phyloP scores from a whole-genome alignment of 2,329 filamentous ascomycete species.

The Gliomastix tumulicola region DNA sequence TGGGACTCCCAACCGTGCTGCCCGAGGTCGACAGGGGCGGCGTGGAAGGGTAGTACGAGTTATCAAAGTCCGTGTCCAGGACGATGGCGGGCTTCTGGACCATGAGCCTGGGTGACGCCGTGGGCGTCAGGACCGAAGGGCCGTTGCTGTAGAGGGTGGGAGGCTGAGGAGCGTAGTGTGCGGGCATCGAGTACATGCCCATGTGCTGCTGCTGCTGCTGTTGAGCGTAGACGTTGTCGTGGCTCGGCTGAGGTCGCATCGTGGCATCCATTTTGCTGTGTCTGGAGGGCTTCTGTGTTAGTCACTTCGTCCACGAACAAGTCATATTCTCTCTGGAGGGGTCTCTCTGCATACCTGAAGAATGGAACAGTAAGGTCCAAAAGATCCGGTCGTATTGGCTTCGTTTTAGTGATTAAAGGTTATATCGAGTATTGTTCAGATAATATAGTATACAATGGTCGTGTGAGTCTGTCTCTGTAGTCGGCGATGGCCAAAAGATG shows the following conservation, averaged over 20 bases:
- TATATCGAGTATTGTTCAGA: background rate
- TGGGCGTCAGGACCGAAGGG: constrained; percentile 62
- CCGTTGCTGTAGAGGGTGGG: constrained; percentile 49
- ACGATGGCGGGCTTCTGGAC: constrained; percentile 69
- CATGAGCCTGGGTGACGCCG: constrained; percentile 67
- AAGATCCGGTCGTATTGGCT: background rate
- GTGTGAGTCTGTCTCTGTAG: background rate
- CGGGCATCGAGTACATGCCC: constrained; percentile 51
- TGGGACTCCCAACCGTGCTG: constrained; percentile 81
- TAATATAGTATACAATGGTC: constrained; percentile 2
- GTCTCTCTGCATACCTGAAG: constrained; percentile 8
- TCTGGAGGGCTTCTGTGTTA: no score
- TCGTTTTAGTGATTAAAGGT: constrained; percentile 3
- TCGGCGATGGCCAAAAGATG: constrained; percentile 4
- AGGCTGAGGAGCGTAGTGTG: constrained; percentile 61
- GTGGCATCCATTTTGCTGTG: constrained; percentile 57
- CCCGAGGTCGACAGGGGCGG: constrained; percentile 80
- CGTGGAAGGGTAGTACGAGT: constrained; percentile 74
- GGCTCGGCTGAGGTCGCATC: constrained; percentile 53
- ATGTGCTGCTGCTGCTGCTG: constrained; percentile 25
- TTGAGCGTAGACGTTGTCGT: constrained; percentile 73
- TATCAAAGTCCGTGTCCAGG: constrained; percentile 70
- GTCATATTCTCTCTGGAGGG: no score
- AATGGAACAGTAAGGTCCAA: background rate
- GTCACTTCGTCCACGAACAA: no score